Conservation (phyloP, 495 filamentous ascomycete genomes). For the Pyronema omphalodes region DNA sequence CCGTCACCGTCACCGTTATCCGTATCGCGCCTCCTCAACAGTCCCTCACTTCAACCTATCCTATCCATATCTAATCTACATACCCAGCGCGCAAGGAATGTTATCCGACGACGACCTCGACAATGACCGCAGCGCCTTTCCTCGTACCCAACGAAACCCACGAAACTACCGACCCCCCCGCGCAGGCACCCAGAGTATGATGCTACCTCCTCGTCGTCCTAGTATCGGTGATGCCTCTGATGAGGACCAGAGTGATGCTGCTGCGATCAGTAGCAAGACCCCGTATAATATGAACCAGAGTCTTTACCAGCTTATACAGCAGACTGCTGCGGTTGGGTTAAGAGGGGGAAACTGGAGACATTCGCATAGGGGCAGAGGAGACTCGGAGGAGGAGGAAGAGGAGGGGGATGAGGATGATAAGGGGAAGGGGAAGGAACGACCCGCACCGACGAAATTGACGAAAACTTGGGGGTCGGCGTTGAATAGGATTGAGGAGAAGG, state of each 20-base stretch:
- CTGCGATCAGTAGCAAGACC: constrained; percentile 16
- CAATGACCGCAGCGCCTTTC: too few relatives aligned
- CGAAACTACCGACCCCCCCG: too few relatives aligned
- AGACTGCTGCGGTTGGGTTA: constrained; percentile 26
- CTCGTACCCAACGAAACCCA: too few relatives aligned
- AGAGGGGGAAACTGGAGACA: too few relatives aligned
- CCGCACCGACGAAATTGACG: not conserved
- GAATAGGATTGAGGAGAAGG: constrained; percentile 2
- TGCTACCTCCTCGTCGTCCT: constrained; percentile 14
- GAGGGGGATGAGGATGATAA: constrained; percentile 15
- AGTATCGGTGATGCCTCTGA: constrained; percentile 7
- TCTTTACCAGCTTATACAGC: constrained; percentile 78
- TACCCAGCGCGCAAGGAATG: not conserved
- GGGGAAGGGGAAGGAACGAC: not conserved
- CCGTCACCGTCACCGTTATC: not conserved
- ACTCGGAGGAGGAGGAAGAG: constrained; percentile 42
- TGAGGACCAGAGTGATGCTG: constrained; percentile 18
- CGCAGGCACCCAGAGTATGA: constrained; percentile 13
- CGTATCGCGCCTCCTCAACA: not conserved
- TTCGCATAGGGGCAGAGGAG: constrained; percentile 7
- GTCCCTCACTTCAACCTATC: too few relatives aligned
- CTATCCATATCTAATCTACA: too few relatives aligned
- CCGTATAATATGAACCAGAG: constrained; percentile 71
- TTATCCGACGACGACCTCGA: constrained; percentile 1
- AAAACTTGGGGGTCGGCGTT: constrained; percentile 1